Evolutionary conservation across 2,329 filamentous ascomycete species (phyloP), one percentile per base, ranked within the genome.

Genomic region (Cladorrhinum sp.): DNA sequence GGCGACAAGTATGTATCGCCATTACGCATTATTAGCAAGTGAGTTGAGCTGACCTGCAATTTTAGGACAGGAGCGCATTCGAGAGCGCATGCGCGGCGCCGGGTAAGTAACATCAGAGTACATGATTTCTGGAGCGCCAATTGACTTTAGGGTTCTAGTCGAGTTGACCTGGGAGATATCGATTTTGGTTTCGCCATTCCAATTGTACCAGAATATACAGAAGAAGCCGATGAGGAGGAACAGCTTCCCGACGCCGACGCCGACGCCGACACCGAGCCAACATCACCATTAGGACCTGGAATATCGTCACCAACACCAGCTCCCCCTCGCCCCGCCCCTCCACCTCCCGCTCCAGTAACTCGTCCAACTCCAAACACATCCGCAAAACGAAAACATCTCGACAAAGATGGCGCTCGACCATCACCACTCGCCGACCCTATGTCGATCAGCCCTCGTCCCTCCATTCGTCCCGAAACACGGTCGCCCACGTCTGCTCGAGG

Each of bases 61-160:
- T 20, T n/a, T 41, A 66, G 65, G 85, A 66, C 82, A 84, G 66
- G 84, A 86, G 70, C 83, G 84, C 69, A 80, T 87, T 76, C 83
- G 85, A 64, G 80, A 86, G 75, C 85, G 85, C 70, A 81, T 88
- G 70, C 84, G 85, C 63, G 85, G 85, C 63, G 85, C 85, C 48
- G 83, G 84, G 85, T 86, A 78, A 65, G 81, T 72, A 29, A 18
- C 8, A 20, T 55, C 10, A 25, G 12, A n/a, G n/a, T n/a, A n/a
- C n/a, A 9, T 27, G 23, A 13, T 41, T 48, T 24, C 54, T 22
- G 13, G n/a, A 18, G 16, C 50, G 20, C n/a, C 25, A 50, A 59
- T 54, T 67, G 54, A 65, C 61, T 6, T 41, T 22, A 48, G 1
- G n/a, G 10, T 2, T 22, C 53, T 60, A 84, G 81, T 66, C 79